These are phyloP conservation scores for Penicillium sp. DNA, from an alignment of 2,329 filamentous ascomycete genomes.

Conservation along the genomic window DNA sequence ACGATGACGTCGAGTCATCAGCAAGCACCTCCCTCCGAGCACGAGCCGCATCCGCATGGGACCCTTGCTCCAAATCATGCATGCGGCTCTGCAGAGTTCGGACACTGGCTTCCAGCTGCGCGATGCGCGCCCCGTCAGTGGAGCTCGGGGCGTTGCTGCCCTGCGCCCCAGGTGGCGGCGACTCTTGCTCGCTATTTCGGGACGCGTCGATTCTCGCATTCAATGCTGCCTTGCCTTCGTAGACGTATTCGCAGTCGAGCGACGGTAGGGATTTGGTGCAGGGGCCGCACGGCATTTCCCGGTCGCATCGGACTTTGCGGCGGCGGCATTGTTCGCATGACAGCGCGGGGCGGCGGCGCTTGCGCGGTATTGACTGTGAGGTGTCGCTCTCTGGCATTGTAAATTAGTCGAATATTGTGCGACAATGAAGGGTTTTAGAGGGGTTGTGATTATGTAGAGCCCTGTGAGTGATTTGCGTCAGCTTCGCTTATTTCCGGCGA, in stretches of 20 bases:
- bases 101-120: constrained; percentile 14
- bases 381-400: constrained; percentile 1
- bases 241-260: constrained; percentile 25
- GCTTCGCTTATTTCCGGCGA: constrained; percentile 12
- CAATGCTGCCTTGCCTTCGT: constrained; percentile 12
- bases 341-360: constrained; percentile 28
- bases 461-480: not conserved
- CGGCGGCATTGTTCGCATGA: constrained; percentile 31
- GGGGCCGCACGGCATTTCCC: constrained; percentile 26
- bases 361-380: constrained; percentile 12
- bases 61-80: constrained; percentile 4
- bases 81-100: constrained; percentile 10
- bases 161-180: not conserved
- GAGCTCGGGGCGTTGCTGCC: not conserved
- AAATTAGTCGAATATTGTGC: not conserved
- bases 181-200: constrained; percentile 1
- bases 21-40: not conserved
- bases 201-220: constrained; percentile 3
- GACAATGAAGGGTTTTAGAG: not conserved
- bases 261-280: constrained; percentile 23
- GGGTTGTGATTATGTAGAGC: not conserved
- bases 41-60: not conserved
- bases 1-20: not conserved
- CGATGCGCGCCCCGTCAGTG: constrained; percentile 8
- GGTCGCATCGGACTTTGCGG: constrained; percentile 32